A percentile compares a stretch with the other conserved stretches of the same genome.
Evolutionary conservation across 1,284 basidiomycete species (phyloP).

Genomic region (Phylloboletellus chloephorus): DNA sequence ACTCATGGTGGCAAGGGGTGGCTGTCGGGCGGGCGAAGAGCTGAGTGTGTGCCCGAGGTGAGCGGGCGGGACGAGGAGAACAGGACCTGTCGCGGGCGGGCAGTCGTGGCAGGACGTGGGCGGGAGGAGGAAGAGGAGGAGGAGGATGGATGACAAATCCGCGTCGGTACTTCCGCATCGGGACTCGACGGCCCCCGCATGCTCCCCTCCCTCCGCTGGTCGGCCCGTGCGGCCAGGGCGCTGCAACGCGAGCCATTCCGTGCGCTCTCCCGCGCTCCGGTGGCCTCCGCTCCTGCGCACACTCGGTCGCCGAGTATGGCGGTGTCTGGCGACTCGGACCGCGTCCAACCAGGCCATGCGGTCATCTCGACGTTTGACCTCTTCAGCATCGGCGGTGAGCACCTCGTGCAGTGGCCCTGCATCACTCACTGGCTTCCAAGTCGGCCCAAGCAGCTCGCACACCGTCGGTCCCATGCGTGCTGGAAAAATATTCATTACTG

Average conservation of each 20-base stretch:
- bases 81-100: not conserved
- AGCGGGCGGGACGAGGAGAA: not conserved
- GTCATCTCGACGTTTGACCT: slow-evolving; percentile 92
- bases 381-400: slow-evolving; percentile 84
- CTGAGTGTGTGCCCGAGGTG: not conserved
- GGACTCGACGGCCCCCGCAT: too few relatives aligned
- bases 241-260: slow-evolving; percentile 11
- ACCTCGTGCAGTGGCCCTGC: not conserved
- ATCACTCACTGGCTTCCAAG: slow-evolving; percentile 26
- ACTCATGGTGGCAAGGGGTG: slow-evolving; percentile 14
- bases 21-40: not conserved
- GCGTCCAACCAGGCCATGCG: slow-evolving; percentile 67
- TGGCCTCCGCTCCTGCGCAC: slow-evolving; percentile 7
- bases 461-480: slow-evolving; percentile 93
- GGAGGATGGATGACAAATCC: too few relatives aligned
- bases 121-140: not conserved
- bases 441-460: slow-evolving; percentile 58
- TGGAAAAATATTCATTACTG: slow-evolving; percentile 79
- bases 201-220: too few relatives aligned
- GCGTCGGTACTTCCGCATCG: not conserved
- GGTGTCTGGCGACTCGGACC: slow-evolving; percentile 6
- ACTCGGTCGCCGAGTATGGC: slow-evolving; percentile 3
- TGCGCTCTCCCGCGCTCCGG: slow-evolving; percentile 12
- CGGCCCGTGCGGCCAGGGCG: not conserved
- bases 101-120: not conserved